These are phyloP conservation scores for Monilinia polystroma DNA, from an alignment of 2,329 filamentous ascomycete species.

Conservation along the genomic window DNA sequence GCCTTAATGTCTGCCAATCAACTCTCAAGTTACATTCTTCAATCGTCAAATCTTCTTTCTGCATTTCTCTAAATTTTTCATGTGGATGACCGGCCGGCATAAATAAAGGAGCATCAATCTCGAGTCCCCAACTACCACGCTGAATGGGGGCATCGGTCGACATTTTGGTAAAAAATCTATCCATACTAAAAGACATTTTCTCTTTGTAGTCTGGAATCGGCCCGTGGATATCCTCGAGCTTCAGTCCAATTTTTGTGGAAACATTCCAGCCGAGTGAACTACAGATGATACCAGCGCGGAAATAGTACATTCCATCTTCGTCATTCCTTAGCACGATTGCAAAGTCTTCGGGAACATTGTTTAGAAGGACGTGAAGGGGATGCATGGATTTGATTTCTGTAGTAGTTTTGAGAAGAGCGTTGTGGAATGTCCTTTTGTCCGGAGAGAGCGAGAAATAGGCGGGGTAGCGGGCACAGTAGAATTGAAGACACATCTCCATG, in stretches of 20 bases:
- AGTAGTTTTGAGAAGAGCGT: constrained; percentile 63
- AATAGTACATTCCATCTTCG: constrained; percentile 67
- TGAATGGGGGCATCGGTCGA: constrained; percentile 74
- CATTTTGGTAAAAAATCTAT: constrained; percentile 78
- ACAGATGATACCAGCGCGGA: constrained; percentile 76
- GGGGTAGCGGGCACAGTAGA: constrained; percentile 75
- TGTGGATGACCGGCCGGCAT: constrained; percentile 68
- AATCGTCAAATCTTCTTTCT: constrained; percentile 55
- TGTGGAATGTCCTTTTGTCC: constrained; percentile 60
- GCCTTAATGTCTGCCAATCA: constrained; percentile 84
- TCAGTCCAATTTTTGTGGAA: constrained; percentile 68
- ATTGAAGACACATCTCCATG: constrained; percentile 84
- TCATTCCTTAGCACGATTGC: constrained; percentile 72
- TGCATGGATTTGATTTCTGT: constrained; percentile 60
- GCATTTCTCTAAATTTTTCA: constrained; percentile 56
- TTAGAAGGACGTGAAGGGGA: constrained; percentile 68
- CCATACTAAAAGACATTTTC: constrained; percentile 87
- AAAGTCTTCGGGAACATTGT: constrained; percentile 84
- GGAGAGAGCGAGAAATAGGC: constrained; percentile 64
- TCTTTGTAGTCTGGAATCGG: constrained; percentile 80
- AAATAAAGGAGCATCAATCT: constrained; percentile 72
- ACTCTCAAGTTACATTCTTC: constrained; percentile 69
- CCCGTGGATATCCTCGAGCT: constrained; percentile 68
- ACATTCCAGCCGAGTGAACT: constrained; percentile 80
- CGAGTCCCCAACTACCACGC: constrained; percentile 80